Conservation (phyloP, 148 eudicot genomes). For the Vaccinium macrocarpon region DNA sequence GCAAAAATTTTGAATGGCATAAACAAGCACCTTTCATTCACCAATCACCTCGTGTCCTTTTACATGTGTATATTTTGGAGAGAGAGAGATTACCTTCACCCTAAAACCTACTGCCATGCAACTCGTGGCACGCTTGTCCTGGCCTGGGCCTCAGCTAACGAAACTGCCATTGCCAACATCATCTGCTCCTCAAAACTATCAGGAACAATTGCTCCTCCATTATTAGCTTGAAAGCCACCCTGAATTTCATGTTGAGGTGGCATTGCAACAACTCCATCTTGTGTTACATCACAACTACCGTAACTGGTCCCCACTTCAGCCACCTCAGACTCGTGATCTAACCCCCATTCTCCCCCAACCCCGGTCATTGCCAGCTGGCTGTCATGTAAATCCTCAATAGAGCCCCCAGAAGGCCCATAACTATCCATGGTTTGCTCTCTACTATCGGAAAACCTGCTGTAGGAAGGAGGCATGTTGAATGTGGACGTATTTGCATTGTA, state of each 20-base stretch:
- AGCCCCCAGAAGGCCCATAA: slow-evolving; percentile 27
- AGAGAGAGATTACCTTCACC: slow-evolving; percentile 16
- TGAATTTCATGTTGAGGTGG: slow-evolving; percentile 36
- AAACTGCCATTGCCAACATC: slow-evolving; percentile 99
- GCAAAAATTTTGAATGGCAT: not conserved
- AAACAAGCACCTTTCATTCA: slow-evolving; percentile 21
- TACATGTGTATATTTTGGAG: slow-evolving; percentile 4
- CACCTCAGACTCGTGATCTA: slow-evolving; percentile 39
- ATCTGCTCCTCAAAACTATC: slow-evolving; percentile 94
- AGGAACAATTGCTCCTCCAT: slow-evolving; percentile 48
- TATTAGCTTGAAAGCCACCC: slow-evolving; percentile 27
- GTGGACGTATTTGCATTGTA: slow-evolving; percentile 30
- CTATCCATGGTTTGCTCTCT: slow-evolving; percentile 26
- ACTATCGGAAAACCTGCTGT: slow-evolving; percentile 43
- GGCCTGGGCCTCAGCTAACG: slow-evolving; percentile 80
- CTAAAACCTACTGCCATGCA: slow-evolving; percentile 64
- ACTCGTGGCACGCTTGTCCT: slow-evolving; percentile 58
- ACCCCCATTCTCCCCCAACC: slow-evolving; percentile 44
- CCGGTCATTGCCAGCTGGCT: slow-evolving; percentile 20
- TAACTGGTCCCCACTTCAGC: slow-evolving; percentile 54
- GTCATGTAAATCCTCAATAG: slow-evolving; percentile 22
- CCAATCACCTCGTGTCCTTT: slow-evolving; percentile 20
- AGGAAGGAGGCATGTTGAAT: slow-evolving; percentile 43
- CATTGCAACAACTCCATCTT: slow-evolving; percentile 22
- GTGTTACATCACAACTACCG: slow-evolving; percentile 43